Evolutionary conservation across 805 yeast genomes (phyloP), one percentile per base, ranked within the genome.

Genomic region (Candida ponderosae): DNA sequence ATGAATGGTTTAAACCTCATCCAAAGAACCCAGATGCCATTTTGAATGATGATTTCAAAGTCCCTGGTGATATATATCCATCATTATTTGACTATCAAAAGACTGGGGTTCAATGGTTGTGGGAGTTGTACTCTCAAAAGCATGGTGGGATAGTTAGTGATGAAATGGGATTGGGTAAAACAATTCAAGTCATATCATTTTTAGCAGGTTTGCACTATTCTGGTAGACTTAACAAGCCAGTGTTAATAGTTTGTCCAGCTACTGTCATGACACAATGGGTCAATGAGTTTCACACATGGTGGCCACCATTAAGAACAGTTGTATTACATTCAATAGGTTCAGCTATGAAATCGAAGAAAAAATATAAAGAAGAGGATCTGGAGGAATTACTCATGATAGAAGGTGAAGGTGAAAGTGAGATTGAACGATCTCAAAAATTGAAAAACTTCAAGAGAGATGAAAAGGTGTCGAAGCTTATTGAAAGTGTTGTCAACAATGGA

Each of bases 101-200:
- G 50, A 93, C 97, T 0, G 87, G 97, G 43, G 97, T 93, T 1
- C 96, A 93, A 51, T 90, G 98, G 98, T 72, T 93, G 2, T 89
- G 94, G 81, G 98, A 93, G 53, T 65, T 93, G n/a, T 81, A 84
- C 50, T 70, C 77, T 17, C 97, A 93, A 56, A 77, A 75, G 35
- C 81, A 89, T 3, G 98, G 98, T 3, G 98, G 98, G 0, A 93
- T 93, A 18, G 72, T 93, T 30, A 97, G 97, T 19, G 98, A 93
- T 59, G 98, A 93, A 57, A 93, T 93, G 98, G 98, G 98, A 0
- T 62, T 93, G 15, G 98, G 98, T 2, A 93, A 93, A 53, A 93
- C 98, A 0, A 82, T 93, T 35, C 97, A 93, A 54, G 74, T 93
- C 8, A 87, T 88, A 32, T 78, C 97, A 1, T 93, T 90, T 56